phyloP scores from a whole-genome alignment of 179 eudicot species.

The Spergularia azorica region DNA sequence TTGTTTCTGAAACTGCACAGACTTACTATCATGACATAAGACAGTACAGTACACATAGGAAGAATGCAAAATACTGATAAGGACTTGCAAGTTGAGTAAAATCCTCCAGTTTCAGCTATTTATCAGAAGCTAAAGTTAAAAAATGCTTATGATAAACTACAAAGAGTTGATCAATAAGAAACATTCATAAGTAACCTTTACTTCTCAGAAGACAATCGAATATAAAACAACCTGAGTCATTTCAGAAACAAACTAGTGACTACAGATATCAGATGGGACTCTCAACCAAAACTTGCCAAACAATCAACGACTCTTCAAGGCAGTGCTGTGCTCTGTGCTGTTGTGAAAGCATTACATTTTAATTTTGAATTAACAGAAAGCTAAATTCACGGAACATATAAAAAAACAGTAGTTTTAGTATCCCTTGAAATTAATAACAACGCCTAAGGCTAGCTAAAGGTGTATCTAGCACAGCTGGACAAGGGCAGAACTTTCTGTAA shows the following conservation, averaged over 20 bases:
- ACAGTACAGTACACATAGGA: background rate
- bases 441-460: too few relatives aligned
- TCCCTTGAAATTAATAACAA: too few relatives aligned
- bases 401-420: too few relatives aligned
- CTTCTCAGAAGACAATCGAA: background rate
- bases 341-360: background rate
- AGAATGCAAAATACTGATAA: background rate
- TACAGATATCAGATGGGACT: background rate
- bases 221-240: background rate
- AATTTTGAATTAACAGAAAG: background rate
- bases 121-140: too few relatives aligned
- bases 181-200: background rate
- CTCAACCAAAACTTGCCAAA: background rate
- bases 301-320: background rate
- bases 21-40: background rate
- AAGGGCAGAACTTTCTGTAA: too few relatives aligned
- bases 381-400: background rate
- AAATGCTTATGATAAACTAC: too few relatives aligned
- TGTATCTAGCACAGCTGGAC: too few relatives aligned
- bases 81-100: background rate
- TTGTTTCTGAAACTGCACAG: conserved; percentile 4
- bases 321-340: background rate
- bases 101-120: background rate
- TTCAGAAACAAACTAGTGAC: background rate
- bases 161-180: background rate